Evolutionary conservation across 345 rosid genomes (phyloP), one percentile per base, ranked within the genome.

Genomic region (Populus simonii): DNA sequence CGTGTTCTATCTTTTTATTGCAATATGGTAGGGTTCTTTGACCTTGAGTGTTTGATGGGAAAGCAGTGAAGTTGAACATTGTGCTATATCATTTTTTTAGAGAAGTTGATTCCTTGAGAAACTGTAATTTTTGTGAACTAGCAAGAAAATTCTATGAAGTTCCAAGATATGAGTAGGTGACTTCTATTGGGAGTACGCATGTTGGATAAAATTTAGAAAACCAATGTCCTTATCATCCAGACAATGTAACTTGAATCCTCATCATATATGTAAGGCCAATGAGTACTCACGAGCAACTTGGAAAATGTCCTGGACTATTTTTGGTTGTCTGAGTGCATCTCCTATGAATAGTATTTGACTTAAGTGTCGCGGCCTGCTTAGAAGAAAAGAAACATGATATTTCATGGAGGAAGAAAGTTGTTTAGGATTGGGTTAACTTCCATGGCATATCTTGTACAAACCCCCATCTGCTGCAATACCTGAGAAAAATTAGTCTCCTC

Each of bases 101-200:
- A 4, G 27, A 23, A 5, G 2, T 59, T 33, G 36, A 53, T 53
- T 53, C 59, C 9, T 20, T 53, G 23, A 53, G 59, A 53, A 53
- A 53, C 59, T 20, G 36, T 53, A 53, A 53, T 18, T 53, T 53
- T n/a, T 20, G 3, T 20, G 73, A 72, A 7, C 43, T 53, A 22
- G 45, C 43, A 31, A 38, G n/a, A 55, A 57, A 47, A 36, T 59
- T 41, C 76, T 59, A 23, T 73, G 68, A 59, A 73, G 76, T 57
- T 59, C 25, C 57, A 49, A 13, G 39, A 8, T 2, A 59, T 3
- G 65, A 59, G 16, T 10, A 59, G 29, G 29, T 59, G 65, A 59
- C 29, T 59, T 59, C 65, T 59, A 59, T 9, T 59, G 65, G 65
- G 65, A 11, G 65, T 10, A 0, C 6, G 13, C 29, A 9, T 57